phyloP scores from a whole-genome alignment of 805 yeast species.

The Saturnispora sanitii region DNA sequence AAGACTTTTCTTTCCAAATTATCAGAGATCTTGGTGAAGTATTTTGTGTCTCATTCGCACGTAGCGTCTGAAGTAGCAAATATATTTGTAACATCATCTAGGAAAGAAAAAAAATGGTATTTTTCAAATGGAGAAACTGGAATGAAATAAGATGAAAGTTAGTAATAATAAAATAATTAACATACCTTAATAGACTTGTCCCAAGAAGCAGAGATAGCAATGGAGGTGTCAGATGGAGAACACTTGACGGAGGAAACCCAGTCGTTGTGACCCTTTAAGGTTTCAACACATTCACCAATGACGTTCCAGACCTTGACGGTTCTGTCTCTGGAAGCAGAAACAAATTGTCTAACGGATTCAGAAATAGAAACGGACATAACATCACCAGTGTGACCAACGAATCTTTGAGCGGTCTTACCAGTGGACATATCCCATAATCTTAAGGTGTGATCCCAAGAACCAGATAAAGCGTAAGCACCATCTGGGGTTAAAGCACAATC shows the following conservation, averaged over 20 bases:
- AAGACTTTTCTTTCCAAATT: no score
- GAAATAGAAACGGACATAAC: slow-evolving; percentile 96
- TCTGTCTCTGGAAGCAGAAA: slow-evolving; percentile 98
- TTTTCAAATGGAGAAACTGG: neutral
- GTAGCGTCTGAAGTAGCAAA: slow-evolving; percentile 99
- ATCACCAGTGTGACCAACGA: slow-evolving; percentile 96
- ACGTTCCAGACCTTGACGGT: slow-evolving; percentile 99
- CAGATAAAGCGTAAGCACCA: slow-evolving; percentile 95
- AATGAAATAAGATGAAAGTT: neutral
- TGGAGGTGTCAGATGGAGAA: slow-evolving; percentile 69
- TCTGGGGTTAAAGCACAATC: slow-evolving; percentile 97
- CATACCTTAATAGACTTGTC: slow-evolving; percentile 96
- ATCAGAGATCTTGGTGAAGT: slow-evolving; percentile 99
- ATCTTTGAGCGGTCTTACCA: slow-evolving; percentile 90
- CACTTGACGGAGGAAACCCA: slow-evolving; percentile 98
- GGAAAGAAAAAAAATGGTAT: slow-evolving; percentile 9
- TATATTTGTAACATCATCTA: slow-evolving; percentile 66
- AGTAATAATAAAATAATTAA: slow-evolving; percentile 4
- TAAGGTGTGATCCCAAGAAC: slow-evolving; percentile 99
- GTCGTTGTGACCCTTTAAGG: slow-evolving; percentile 93
- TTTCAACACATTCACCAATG: slow-evolving; percentile 92
- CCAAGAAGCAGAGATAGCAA: slow-evolving; percentile 96
- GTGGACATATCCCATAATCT: slow-evolving; percentile 96
- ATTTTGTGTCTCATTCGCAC: slow-evolving; percentile 90
- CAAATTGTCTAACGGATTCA: slow-evolving; percentile 93